Evolutionary conservation across 2,329 filamentous ascomycete genomes (phyloP), one percentile per base, ranked within the genome.

Genomic region (Epichloe bromicola): DNA sequence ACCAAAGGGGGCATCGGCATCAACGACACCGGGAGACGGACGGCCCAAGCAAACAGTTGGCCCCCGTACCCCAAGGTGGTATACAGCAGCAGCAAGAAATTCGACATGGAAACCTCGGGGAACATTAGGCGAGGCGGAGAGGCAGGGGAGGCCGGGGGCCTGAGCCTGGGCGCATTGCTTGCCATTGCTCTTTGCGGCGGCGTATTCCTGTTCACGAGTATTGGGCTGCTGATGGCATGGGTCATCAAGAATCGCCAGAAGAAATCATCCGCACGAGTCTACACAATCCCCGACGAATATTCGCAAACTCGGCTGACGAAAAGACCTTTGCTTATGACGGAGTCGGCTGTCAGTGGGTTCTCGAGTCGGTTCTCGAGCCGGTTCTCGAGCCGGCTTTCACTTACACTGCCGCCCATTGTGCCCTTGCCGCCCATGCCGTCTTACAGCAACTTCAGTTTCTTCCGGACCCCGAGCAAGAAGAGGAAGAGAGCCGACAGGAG

Each of bases 131-230:
- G 47, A 15, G 48, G 48, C 38, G 52, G 23, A 19, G 46, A 33
- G 3, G 11, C 41, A 5, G 49, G 55, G 11, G 59, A 33, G 8
- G 11, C 41, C 6, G 49, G 55, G 11, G 11, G 59, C 59, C 55
- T 70, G 37, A 61, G 63, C 8, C 51, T 71, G 12, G 65, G 65
- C n/a, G 67, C 65, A 61, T 54, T 73, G 15, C 63, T 77, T 36
- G 67, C 67, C 50, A 72, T 79, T 50, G 70, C 70, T 12, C 55
- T 80, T 26, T 69, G 69, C 34, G 74, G 74, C n/a, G 70, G 71
- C 15, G 57, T 73, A 2, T 49, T 75, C 6, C 53, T 78, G 14
- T 73, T 74, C 58, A 61, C 67, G 2, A 61, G 57, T 7, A 52
- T 76, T 6, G 72, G 70, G 0, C 61, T 73, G 26, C 52, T 75